These are phyloP conservation scores for Fusarium drepaniforme DNA, from an alignment of 2,329 filamentous ascomycete genomes.

Conservation along the genomic window DNA sequence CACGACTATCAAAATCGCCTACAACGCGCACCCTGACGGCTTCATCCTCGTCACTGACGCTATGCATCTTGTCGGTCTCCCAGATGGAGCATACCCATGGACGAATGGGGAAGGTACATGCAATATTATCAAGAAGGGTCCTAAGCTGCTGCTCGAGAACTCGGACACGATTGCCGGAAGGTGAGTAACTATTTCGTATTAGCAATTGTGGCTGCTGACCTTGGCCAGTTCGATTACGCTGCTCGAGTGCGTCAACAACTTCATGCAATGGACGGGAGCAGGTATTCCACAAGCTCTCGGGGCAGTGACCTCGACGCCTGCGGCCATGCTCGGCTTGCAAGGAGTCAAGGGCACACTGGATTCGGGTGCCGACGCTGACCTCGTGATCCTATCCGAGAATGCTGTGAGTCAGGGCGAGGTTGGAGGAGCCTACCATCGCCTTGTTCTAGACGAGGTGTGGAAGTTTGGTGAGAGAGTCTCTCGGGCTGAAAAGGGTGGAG, in stretches of 20 bases:
- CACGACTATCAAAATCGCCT: slow-evolving; percentile 89
- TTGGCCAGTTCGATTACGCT: slow-evolving; percentile 72
- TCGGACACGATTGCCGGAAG: slow-evolving; percentile 84
- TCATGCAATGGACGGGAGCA: slow-evolving; percentile 79
- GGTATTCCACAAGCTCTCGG: slow-evolving; percentile 76
- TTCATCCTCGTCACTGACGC: slow-evolving; percentile 93
- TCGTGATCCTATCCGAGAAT: slow-evolving; percentile 75
- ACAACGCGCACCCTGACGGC: slow-evolving; percentile 85
- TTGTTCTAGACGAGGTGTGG: slow-evolving; percentile 82
- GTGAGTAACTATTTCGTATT: slow-evolving; percentile 55
- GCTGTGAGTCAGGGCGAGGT: slow-evolving; percentile 41
- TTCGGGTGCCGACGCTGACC: slow-evolving; percentile 74
- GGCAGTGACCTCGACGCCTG: slow-evolving; percentile 82
- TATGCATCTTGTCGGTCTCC: slow-evolving; percentile 87
- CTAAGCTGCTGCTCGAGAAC: slow-evolving; percentile 80
- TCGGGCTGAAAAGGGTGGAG: slow-evolving; percentile 30
- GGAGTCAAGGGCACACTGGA: slow-evolving; percentile 75
- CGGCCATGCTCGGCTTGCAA: slow-evolving; percentile 78
- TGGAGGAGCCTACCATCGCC: slow-evolving; percentile 57
- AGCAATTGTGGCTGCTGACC: slow-evolving; percentile 1
- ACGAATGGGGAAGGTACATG: slow-evolving; percentile 75
- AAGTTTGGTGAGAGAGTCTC: slow-evolving; percentile 76
- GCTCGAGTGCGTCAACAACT: slow-evolving; percentile 87
- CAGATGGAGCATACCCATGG: slow-evolving; percentile 88
- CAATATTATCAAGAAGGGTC: slow-evolving; percentile 77